Percentiles rank a stretch among this genome's conserved stretches.
Evolutionary conservation across 345 rosid species (phyloP).

Genomic region (Brassica rapa): DNA sequence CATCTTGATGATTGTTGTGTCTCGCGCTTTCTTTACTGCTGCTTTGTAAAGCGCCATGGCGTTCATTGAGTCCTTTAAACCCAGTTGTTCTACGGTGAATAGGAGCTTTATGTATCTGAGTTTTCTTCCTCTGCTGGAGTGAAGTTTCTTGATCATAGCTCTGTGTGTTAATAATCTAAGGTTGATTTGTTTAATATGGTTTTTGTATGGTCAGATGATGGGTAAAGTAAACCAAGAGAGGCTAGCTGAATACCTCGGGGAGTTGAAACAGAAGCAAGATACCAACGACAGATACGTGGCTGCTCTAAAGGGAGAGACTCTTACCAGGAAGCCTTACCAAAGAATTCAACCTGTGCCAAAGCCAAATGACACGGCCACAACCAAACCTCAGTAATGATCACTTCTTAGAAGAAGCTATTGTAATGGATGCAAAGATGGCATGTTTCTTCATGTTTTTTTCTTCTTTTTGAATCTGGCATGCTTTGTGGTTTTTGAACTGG

Average conservation of each 20-base stretch:
- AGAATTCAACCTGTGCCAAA: slow-evolving; percentile 73
- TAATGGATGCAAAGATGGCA: slow-evolving; percentile 12
- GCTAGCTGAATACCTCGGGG: slow-evolving; percentile 86
- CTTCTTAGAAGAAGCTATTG: background rate
- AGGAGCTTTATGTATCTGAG: slow-evolving; percentile 13
- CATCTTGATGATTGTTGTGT: background rate
- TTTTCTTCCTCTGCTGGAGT: slow-evolving; percentile 13
- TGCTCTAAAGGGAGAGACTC: slow-evolving; percentile 82
- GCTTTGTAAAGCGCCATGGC: background rate
- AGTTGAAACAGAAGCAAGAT: slow-evolving; percentile 84
- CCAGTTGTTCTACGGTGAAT: slow-evolving; percentile 3
- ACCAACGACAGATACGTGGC: slow-evolving; percentile 93
- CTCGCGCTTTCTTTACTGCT: background rate
- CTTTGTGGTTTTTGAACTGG: slow-evolving; percentile 17
- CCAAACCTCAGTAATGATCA: slow-evolving; percentile 25
- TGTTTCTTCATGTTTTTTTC: slow-evolving; percentile 13
- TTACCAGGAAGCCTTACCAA: slow-evolving; percentile 79
- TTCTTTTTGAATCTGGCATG: background rate
- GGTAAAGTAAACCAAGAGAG: slow-evolving; percentile 86
- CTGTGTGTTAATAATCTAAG: background rate
- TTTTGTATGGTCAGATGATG: slow-evolving; percentile 64
- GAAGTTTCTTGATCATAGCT: background rate
- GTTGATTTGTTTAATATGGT: background rate
- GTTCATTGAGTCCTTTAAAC: background rate
- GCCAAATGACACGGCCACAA: slow-evolving; percentile 36